Percentiles rank a stretch among this genome's conserved stretches.
phyloP scores from a whole-genome alignment of 352 stramenopile genomes.

The Elongisporangium prolatum region DNA sequence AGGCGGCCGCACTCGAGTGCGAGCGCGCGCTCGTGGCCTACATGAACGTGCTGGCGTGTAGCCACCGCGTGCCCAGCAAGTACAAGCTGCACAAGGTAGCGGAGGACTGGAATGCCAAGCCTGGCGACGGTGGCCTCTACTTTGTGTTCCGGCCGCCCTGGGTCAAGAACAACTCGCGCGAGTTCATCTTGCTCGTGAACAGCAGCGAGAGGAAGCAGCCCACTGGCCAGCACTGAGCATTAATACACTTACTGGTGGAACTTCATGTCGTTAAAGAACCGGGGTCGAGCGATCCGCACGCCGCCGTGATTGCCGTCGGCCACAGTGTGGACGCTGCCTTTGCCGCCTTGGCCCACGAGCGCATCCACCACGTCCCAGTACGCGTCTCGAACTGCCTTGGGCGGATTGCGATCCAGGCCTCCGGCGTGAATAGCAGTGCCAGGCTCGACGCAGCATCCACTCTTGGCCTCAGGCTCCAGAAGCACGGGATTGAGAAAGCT shows the following conservation, averaged over 20 bases:
- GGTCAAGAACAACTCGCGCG: constrained; percentile 57
- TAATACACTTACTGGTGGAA: constrained; percentile 28
- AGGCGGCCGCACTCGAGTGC: constrained; percentile 35
- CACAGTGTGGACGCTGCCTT: constrained; percentile 15
- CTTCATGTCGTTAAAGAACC: constrained; percentile 81
- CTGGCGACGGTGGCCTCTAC: constrained; percentile 51
- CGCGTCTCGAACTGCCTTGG: constrained; percentile 33
- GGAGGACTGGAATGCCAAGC: constrained; percentile 76
- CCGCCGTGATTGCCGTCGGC: constrained; percentile 56
- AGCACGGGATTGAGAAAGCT: constrained; percentile 47
- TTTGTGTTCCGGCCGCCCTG: constrained; percentile 57
- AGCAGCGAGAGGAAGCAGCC: background rate
- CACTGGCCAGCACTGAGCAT: too few species aligned
- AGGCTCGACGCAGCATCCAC: constrained; percentile 28
- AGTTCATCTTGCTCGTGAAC: constrained; percentile 40
- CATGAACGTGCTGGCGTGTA: constrained; percentile 79
- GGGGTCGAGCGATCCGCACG: constrained; percentile 47
- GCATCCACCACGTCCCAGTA: constrained; percentile 62
- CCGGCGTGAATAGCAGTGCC: constrained; percentile 33
- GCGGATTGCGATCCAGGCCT: constrained; percentile 47
- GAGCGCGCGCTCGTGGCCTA: constrained; percentile 67
- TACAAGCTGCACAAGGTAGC: constrained; percentile 74
- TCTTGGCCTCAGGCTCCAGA: constrained; percentile 28
- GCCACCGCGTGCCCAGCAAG: constrained; percentile 58
- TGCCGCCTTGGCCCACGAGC: constrained; percentile 52